Conservation (phyloP, 768 basidiomycete species). For the Asterophora parasitica region DNA sequence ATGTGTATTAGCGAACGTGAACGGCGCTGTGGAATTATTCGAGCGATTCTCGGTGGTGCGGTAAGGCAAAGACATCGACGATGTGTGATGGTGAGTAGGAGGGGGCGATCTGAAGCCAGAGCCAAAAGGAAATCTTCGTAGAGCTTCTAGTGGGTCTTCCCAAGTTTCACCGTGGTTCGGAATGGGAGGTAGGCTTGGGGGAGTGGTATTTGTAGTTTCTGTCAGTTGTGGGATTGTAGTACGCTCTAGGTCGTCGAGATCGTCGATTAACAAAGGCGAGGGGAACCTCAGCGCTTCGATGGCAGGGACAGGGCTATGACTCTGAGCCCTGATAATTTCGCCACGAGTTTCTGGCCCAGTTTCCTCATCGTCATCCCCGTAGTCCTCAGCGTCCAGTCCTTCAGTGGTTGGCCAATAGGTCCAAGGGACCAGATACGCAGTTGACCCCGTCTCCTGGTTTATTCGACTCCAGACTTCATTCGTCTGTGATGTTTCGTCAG, state of each 20-base stretch:
- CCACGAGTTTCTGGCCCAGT: slow-evolving; percentile 3
- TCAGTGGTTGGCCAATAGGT: slow-evolving; percentile 2
- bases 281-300: slow-evolving; percentile 14
- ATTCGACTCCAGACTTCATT: slow-evolving; percentile 6
- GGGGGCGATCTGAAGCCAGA: neutral
- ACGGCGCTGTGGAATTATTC: neutral
- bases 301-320: slow-evolving; percentile 8
- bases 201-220: neutral
- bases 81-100: slow-evolving; percentile 3
- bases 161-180: slow-evolving; percentile 5
- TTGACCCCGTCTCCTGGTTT: neutral
- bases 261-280: slow-evolving; percentile 12
- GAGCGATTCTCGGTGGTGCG: neutral
- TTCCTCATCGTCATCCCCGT: slow-evolving; percentile 1
- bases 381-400: neutral
- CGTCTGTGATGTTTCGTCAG: neutral
- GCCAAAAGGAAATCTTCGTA: neutral
- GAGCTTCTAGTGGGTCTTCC: slow-evolving; percentile 7
- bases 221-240: neutral
- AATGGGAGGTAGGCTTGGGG: slow-evolving; percentile 14
- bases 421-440: neutral
- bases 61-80: neutral
- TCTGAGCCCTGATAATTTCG: neutral
- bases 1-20: neutral
- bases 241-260: slow-evolving; percentile 6